Evolutionary conservation across 75 land plant species (phyloP), one percentile per base, ranked within the genome.

Genomic region (Pinus taeda): DNA sequence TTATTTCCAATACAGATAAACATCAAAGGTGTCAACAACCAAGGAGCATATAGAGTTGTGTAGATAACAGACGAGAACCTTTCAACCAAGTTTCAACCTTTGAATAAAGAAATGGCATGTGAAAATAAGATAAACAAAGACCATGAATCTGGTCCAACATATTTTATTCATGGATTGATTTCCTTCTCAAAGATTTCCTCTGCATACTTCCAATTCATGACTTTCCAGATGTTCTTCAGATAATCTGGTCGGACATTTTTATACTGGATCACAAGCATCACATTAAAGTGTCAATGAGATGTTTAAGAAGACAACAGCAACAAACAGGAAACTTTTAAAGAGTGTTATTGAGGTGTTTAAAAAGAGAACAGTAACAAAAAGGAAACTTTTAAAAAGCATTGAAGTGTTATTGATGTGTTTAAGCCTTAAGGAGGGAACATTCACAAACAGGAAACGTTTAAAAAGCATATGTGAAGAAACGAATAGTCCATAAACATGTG

Each of bases 221-320:
- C 98, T 53, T 90, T 91, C 99, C 99, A 97, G 57, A 97, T 84
- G 84, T 94, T 97, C 88, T 92, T 94, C 86, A 97, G 86, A 75
- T 97, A 97, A 82, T 94, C 98, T 3, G 98, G 93, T 45, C 85
- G 88, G 26, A 91, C 98, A 83, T 97, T 97, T 63, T 94, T 95
- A 88, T 97, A 97, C 99, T 97, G 92, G 85, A 86, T 24, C 29
- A 75, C 42, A 60, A 78, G 77, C 36, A 71, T 73, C 13, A 53
- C 42, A 37, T 39, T 42, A 39, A 21, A 69, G 12, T 9, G 55
- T 49, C 9, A 49, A 1, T 49, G 55, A 9, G 55, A 11, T 49
- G 55, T 11, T 49, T 9, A 49, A 49, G 55, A 11, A 49, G 55
- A 49, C 1, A 49, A 49, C 55, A 49, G 0, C 1, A 49, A 49